Evolutionary conservation across 1,284 basidiomycete genomes (phyloP), one percentile per base, ranked within the genome.

Genomic region (Sanghuangporus baumii): DNA sequence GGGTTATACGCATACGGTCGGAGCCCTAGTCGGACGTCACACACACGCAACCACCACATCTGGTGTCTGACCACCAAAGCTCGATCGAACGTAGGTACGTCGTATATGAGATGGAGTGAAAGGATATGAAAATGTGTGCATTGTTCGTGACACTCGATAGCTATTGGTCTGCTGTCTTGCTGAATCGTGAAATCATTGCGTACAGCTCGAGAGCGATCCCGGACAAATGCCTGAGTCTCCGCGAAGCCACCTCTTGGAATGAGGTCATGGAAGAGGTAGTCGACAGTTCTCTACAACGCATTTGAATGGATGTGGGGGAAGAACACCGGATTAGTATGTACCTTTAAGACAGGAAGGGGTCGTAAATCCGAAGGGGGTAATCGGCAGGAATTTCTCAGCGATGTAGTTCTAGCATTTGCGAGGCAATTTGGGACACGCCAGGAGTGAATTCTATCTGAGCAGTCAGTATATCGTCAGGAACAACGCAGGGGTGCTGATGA

Each of bases 101-200:
- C 83, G 46, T 84, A 84, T 72, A 86, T 83, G 55, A 91, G 78
- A 68, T 97, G 91, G 46, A 98, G 74, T 4, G 89, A 89, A 1
- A 98, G 79, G 60, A 98, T 94, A 72, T 98, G 96, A 71, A 93
- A 98, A 20, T 96, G 84, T 31, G 92, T 95, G 69, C 96, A 97
- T 58, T 96, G 87, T 71, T 96, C 95, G 69, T 96, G 91, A 69
- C 92, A 94, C 68, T 93, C 91, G 58, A 97, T 94, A 0, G 94
- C 91, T 52, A 91, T 72, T 1, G 79, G 72, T 0, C 91, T 91
- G 47, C 86, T 88, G 62, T 89, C 85, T 66, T 91, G 91, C 73
- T 98, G 96, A 78, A 98, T 91, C 0, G 93, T 94, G 67, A 98
- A 97, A 73, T 99, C 96, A 69, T 91, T 96, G 37, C 96, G 81